These are phyloP conservation scores for Fusarium sp. DNA, from an alignment of 2,329 filamentous ascomycete species.

Conservation along the genomic window DNA sequence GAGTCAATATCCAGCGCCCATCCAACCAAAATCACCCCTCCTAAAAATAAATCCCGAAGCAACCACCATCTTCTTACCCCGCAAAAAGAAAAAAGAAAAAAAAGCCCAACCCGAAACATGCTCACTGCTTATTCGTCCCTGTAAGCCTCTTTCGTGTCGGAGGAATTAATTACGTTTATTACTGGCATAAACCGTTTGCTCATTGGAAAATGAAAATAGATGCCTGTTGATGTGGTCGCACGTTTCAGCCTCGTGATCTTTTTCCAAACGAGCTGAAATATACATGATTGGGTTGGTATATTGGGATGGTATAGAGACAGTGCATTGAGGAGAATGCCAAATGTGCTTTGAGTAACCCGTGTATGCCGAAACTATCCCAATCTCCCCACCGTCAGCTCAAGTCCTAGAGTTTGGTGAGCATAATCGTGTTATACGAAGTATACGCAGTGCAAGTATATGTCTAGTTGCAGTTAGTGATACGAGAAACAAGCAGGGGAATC, in stretches of 20 bases:
- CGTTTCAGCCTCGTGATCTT: slow-evolving; percentile 1
- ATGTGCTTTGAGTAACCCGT: slow-evolving; percentile 8
- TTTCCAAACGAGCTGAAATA: neutral
- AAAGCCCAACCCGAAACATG: neutral
- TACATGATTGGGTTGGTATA: neutral
- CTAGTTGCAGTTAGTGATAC: slow-evolving; percentile 13
- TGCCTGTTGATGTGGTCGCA: slow-evolving; percentile 2
- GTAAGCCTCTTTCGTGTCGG: slow-evolving; percentile 25
- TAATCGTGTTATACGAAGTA: neutral
- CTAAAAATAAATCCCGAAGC: slow-evolving; percentile 32
- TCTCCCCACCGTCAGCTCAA: slow-evolving; percentile 16
- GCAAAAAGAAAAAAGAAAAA: slow-evolving; percentile 10
- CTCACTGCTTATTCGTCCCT: slow-evolving; percentile 25
- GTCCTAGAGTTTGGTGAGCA: slow-evolving; percentile 4
- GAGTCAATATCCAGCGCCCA: neutral
- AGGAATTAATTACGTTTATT: neutral
- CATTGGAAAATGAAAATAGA: slow-evolving; percentile 14
- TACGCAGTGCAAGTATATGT: neutral
- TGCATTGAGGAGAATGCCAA: neutral
- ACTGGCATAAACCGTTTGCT: neutral
- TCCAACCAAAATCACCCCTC: neutral
- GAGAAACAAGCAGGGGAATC: slow-evolving; percentile 9
- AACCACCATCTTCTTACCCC: slow-evolving; percentile 18
- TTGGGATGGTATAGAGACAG: neutral
- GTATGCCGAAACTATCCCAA: neutral